Conservation (phyloP, 768 basidiomycete genomes). For the Leucogyrophana mollusca region DNA sequence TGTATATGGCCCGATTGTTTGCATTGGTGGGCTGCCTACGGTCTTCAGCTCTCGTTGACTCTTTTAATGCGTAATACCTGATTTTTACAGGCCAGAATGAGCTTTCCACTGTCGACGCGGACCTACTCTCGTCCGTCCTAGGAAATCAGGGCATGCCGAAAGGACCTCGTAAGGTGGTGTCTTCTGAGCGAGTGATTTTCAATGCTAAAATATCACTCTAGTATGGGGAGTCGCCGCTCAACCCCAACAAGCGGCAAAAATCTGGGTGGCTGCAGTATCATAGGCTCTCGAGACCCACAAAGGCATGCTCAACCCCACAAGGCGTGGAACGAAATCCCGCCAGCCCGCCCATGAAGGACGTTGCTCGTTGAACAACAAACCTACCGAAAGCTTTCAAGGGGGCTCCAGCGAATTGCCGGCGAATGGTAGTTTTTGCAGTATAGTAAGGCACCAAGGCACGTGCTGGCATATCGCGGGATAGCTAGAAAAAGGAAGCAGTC, state of each 20-base stretch:
- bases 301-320: slow-evolving; percentile 22
- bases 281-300: slow-evolving; percentile 16
- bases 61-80: not conserved
- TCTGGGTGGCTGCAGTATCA: slow-evolving; percentile 9
- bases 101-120: slow-evolving; percentile 27
- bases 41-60: too few relatives aligned
- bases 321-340: slow-evolving; percentile 31
- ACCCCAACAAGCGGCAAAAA: slow-evolving; percentile 15
- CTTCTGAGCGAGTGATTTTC: slow-evolving; percentile 7
- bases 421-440: too few relatives aligned
- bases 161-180: slow-evolving; percentile 22
- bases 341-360: slow-evolving; percentile 22
- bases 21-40: slow-evolving; percentile 27
- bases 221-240: not conserved
- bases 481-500: too few relatives aligned
- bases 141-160: slow-evolving; percentile 28
- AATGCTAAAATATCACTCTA: not conserved
- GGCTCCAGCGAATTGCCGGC: too few relatives aligned
- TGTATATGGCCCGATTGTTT: slow-evolving; percentile 30
- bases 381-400: slow-evolving; percentile 8
- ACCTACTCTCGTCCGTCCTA: slow-evolving; percentile 18
- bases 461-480: too few relatives aligned
- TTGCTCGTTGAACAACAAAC: slow-evolving; percentile 20
- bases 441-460: too few relatives aligned
- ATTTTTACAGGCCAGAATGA: slow-evolving; percentile 41